Conservation (phyloP, 139 green algal genomes). For the Picochlorum costavermella region DNA sequence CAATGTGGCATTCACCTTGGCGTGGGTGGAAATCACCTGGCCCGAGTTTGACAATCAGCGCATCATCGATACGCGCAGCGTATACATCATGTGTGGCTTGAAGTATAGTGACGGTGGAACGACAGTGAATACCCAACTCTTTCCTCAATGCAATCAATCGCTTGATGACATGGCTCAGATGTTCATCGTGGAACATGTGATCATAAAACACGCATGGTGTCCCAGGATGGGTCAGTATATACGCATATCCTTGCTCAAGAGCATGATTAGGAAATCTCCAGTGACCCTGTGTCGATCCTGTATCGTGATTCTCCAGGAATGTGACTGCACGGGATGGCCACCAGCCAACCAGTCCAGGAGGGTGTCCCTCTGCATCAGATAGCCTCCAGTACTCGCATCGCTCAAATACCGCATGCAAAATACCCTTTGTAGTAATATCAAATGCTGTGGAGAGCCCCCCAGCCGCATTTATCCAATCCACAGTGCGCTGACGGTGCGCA, state of each 20-base stretch:
- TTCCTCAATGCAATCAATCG: constrained; percentile 45
- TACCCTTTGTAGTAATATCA: constrained; percentile 97
- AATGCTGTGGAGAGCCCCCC: constrained; percentile 83
- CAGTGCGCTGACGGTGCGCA: constrained; percentile 73
- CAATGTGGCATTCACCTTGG: constrained; percentile 15
- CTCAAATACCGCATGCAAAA: constrained; percentile 59
- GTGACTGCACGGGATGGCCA: constrained; percentile 88
- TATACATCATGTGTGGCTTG: constrained; percentile 62
- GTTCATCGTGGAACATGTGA: constrained; percentile 80
- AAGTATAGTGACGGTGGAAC: constrained; percentile 57
- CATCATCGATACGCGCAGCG: constrained; percentile 70
- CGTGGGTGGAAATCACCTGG: constrained; percentile 51
- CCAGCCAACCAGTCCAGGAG: constrained; percentile 77
- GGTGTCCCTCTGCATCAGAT: constrained; percentile 59
- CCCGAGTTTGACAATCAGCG: constrained; percentile 56
- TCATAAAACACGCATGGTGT: constrained; percentile 69
- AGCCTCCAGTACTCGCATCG: constrained; percentile 94
- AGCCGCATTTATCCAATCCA: constrained; percentile 86
- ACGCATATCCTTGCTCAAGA: constrained; percentile 75
- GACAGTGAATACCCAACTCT: constrained; percentile 53
- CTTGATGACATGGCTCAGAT: constrained; percentile 59
- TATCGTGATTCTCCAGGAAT: constrained; percentile 97
- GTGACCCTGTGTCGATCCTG: constrained; percentile 59
- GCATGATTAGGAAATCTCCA: constrained; percentile 67
- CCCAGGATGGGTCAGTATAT: constrained; percentile 92